Conservation (phyloP, 1,284 basidiomycete genomes). For the Athelia sp. region DNA sequence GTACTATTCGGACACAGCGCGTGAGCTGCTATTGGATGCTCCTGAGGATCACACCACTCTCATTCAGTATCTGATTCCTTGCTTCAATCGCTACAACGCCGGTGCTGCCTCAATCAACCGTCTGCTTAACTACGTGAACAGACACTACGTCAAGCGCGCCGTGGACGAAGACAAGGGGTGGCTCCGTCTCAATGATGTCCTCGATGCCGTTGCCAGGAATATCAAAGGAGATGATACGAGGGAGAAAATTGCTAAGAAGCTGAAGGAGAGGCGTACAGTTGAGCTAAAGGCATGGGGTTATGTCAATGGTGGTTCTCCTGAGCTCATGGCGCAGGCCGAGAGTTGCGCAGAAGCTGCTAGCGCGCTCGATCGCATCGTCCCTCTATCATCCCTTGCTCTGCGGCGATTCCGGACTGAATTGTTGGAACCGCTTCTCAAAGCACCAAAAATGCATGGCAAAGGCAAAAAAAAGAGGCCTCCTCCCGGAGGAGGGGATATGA, state of each 20-base stretch:
- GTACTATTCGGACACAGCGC: conserved; percentile 55
- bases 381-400: conserved; percentile 56
- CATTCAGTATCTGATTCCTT: conserved; percentile 63
- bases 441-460: conserved; percentile 53
- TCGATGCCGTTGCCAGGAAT: conserved; percentile 56
- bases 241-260: conserved; percentile 49
- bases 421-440: conserved; percentile 60
- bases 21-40: conserved; percentile 55
- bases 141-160: conserved; percentile 72
- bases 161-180: conserved; percentile 74
- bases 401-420: conserved; percentile 68
- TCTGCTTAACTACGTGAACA: conserved; percentile 72
- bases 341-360: conserved; percentile 71
- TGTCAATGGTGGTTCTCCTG: conserved; percentile 42
- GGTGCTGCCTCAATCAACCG: conserved; percentile 64
- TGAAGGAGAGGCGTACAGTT: conserved; percentile 51
- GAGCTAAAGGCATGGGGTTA: conserved; percentile 72
- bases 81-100: conserved; percentile 61
- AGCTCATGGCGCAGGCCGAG: conserved; percentile 50
- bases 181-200: conserved; percentile 61
- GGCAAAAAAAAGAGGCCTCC: conserved; percentile 35
- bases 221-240: conserved; percentile 47
- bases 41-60: conserved; percentile 63
- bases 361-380: conserved; percentile 56
- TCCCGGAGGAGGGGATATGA: conserved; percentile 24